Evolutionary conservation across 306 rosid genomes (phyloP).

Genomic region (Canavalia gladiata): DNA sequence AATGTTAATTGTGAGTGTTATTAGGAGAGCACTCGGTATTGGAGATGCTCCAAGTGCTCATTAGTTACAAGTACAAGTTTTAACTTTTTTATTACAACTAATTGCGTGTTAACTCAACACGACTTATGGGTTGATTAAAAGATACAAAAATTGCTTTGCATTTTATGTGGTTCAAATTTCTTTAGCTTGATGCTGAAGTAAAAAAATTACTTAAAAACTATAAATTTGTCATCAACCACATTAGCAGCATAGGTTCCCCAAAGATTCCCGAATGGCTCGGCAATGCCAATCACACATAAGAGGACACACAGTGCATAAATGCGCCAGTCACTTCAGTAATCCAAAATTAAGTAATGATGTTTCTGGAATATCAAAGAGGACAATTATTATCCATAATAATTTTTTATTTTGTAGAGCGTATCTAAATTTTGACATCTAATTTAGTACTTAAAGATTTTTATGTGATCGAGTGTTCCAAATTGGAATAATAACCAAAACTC

Average conservation of each 20-base stretch:
- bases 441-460: too few relatives aligned
- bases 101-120: neutral
- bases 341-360: neutral
- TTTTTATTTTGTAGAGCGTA: neutral
- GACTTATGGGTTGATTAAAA: neutral
- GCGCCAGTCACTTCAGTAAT: neutral
- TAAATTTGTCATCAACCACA: neutral
- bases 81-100: neutral
- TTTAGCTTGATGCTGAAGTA: neutral
- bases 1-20: too few relatives aligned
- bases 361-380: neutral
- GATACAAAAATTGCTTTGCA: neutral
- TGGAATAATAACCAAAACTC: neutral
- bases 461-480: neutral
- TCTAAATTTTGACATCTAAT: too few relatives aligned
- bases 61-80: too few relatives aligned
- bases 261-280: neutral
- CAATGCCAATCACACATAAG: neutral
- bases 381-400: neutral
- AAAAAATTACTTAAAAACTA: neutral
- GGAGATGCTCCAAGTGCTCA: too few relatives aligned
- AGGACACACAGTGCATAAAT: neutral
- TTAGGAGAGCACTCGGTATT: too few relatives aligned
- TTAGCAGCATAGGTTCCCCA: neutral
- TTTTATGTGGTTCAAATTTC: neutral